Evolutionary conservation across 106 monocot species (phyloP).

Genomic region (Dendrobium officinale): DNA sequence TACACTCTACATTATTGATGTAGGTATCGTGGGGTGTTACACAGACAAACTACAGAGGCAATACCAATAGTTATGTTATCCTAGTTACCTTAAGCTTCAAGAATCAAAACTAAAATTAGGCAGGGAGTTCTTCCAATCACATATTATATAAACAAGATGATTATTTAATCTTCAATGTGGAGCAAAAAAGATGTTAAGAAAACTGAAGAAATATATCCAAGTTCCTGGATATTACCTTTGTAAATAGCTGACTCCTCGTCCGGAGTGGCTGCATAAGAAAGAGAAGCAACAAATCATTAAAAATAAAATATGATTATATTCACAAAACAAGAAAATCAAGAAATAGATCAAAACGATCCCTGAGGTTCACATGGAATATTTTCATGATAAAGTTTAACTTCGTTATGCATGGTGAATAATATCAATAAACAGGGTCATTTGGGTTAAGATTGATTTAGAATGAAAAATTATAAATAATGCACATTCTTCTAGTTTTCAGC

Average conservation of each 20-base stretch:
- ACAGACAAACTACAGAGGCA: not conserved
- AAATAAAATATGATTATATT: not conserved
- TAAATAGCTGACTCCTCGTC: slow-evolving; percentile 50
- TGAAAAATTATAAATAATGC: not conserved
- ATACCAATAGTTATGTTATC: not conserved
- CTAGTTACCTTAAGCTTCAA: not conserved
- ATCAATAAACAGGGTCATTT: not conserved
- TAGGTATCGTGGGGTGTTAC: too few relatives aligned
- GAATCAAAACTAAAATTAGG: not conserved
- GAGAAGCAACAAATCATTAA: not conserved
- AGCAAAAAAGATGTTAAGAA: not conserved
- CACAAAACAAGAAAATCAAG: not conserved
- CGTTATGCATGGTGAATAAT: too few relatives aligned
- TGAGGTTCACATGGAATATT: not conserved
- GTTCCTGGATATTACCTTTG: slow-evolving; percentile 13
- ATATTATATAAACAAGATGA: not conserved
- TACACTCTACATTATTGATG: too few relatives aligned
- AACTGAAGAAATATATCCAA: not conserved
- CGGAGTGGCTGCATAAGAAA: slow-evolving; percentile 42
- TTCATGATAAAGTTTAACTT: too few relatives aligned
- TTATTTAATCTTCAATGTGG: not conserved
- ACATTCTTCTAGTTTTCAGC: not conserved
- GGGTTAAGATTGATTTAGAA: not conserved
- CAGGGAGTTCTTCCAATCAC: not conserved
- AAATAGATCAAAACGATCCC: not conserved